Evolutionary conservation across 768 basidiomycete genomes (phyloP).

Genomic region (Galerina sulciceps): DNA sequence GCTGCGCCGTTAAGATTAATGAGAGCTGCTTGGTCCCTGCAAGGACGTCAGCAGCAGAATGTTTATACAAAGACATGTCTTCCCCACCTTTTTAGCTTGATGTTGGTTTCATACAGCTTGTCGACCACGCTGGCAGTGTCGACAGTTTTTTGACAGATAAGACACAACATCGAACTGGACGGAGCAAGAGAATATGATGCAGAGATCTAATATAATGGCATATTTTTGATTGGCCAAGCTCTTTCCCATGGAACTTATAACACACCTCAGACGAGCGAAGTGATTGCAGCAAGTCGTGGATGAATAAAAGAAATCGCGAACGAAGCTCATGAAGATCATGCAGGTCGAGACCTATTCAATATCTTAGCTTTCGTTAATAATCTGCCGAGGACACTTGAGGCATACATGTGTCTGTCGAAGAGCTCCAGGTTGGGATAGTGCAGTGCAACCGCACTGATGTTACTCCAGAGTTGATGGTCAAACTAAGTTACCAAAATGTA

Average conservation of each 20-base stretch:
- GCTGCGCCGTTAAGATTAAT: conserved; percentile 54
- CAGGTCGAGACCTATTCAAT: conserved; percentile 57
- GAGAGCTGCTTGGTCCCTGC: conserved; percentile 53
- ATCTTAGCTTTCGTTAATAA: neutral
- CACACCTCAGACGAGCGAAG: conserved; percentile 66
- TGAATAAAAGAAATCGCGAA: conserved; percentile 61
- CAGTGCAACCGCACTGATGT: conserved; percentile 61
- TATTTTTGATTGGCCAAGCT: neutral
- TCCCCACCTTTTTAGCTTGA: conserved; percentile 20
- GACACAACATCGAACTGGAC: conserved; percentile 60
- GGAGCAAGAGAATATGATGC: conserved; percentile 69
- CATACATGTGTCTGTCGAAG: conserved; percentile 63
- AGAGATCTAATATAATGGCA: conserved; percentile 52
- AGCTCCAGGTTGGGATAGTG: conserved; percentile 69
- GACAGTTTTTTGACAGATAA: conserved; percentile 53
- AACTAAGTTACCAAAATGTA: conserved; percentile 33
- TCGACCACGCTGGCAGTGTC: conserved; percentile 46
- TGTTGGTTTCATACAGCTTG: conserved; percentile 35
- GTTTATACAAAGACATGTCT: neutral
- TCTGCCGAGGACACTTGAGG: neutral
- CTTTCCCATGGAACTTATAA: conserved; percentile 6
- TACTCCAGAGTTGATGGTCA: conserved; percentile 50
- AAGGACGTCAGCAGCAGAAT: neutral
- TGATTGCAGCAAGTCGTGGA: conserved; percentile 65
- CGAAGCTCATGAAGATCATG: conserved; percentile 72